Evolutionary conservation across 805 yeast species (phyloP), one percentile per base, ranked within the genome.

Genomic region (Candida schatavii): DNA sequence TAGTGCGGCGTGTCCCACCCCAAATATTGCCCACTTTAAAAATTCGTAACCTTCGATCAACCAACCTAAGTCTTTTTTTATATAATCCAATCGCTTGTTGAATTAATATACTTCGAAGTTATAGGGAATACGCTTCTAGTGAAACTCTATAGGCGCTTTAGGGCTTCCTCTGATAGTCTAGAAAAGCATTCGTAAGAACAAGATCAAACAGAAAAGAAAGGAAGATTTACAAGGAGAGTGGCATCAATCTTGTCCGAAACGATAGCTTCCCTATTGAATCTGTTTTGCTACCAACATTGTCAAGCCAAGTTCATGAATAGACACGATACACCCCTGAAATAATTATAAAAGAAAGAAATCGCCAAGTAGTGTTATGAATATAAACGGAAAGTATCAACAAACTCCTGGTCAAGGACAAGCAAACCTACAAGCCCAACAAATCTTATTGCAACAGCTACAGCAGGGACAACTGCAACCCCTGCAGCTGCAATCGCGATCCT

Each of bases 381-480:
- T 69, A 32, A 68, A 67, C 55, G 37, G 37, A 7, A 68, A 45
- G 61, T 70, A 41, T 61, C 74, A 43, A 62, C 66, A 48, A 40
- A 44, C 51, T 27, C 57, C 52, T 26, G 55, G 45, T 15, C 64
- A 56, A 39, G 65, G 62, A 21, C 68, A 54, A 45, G 59, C 60
- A 10, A 64, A 59, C 44, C 50, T 66, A 39, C 75, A 68, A 41
- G 68, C 72, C 22, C 75, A 70, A 46, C 75, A 68, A 49, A 56
- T 67, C 14, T 57, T 69, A 46, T 58, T 68, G 40, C 74, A 66
- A 49, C 74, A 67, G 46, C 59, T 68, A 40, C 75, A 66, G 44
- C 71, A 65, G 37, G 68, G 68, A 11, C 68, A 59, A 37, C 35
- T 56, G 21, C 62, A 50, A 41, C 51, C 37, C 33, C 53, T 27